Base-by-base conservation (phyloP, 2,329 filamentous ascomycete species). In the Trichoderma lentiforme region DNA sequence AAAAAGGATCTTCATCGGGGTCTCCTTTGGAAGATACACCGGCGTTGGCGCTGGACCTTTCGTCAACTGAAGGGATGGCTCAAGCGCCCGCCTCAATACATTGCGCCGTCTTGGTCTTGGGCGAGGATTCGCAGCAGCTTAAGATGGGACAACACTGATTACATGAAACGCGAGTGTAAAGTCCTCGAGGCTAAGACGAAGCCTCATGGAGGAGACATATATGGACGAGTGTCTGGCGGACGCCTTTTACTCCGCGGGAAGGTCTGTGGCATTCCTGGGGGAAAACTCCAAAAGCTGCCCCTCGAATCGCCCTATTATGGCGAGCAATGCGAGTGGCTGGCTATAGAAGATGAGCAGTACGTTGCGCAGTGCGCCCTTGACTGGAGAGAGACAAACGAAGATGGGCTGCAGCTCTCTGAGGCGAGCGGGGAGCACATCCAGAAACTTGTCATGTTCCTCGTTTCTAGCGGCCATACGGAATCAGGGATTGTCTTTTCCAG, bases 31-130 rank as follows among this genome's bases (percentile, higher is more conserved):
- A 67, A 57, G 9, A 14, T 39, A 14, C 6, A 28, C 9, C 14
- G 64, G 24, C 28, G 21, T 9, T n/a, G 7, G 5, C 64, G 64
- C 4, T 24, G 5, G 32, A 67, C 64, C n/a, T 67, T 67, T 26
- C 14, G 6, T 5, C 11, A 14, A 9, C 4, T 67, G 2, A 28
- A 57, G 32, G 6, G 24, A 14, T 36, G 24, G 26, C 12, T 67
- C 8, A 15, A 18, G n/a, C 21, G 11, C 3, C 47, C 51, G 1
- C 34, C 32, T 15, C 2, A n/a, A 28, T 67, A 67, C 28, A 39
- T 67, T 18, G 64, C 64, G 24, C 64, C 64, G 7, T 67, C 64
- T 11, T 67, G 64, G 64, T 39, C 47, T 12, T 67, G 64, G 64
- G 64, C 64, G n/a, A 67, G 51, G 18, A n/a, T n/a, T 6, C 30